A percentile compares a stretch with the other conserved stretches of the same genome.
These are phyloP conservation scores for Kurtzmaniella cleridarum DNA, from an alignment of 805 yeast genomes.

Conservation along the genomic window DNA sequence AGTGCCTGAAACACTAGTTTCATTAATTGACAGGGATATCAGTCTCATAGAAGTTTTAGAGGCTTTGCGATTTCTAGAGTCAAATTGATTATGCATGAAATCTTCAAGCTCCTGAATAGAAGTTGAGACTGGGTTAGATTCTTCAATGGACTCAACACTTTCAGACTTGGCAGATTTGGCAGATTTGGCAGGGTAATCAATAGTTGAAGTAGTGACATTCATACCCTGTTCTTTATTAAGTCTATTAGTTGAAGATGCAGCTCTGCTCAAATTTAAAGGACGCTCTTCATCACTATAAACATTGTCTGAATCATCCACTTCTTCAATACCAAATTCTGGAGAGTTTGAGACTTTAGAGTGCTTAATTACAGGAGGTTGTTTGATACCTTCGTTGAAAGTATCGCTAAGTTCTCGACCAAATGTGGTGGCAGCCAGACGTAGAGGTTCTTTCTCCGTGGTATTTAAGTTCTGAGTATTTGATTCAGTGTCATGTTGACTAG, in stretches of 20 bases:
- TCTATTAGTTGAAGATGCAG: constrained; percentile 1
- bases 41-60: no score
- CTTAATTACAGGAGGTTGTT: no score
- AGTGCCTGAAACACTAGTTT: constrained; percentile 5
- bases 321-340: constrained; percentile 35
- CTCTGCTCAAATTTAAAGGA: neutral
- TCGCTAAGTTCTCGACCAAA: neutral
- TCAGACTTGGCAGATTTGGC: constrained; percentile 4
- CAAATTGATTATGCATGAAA: constrained; percentile 31
- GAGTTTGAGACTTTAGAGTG: constrained; percentile 5
- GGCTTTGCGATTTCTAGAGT: neutral
- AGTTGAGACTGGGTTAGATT: constrained; percentile 18
- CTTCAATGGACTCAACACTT: constrained; percentile 12
- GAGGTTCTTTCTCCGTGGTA: neutral
- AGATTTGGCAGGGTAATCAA: neutral
- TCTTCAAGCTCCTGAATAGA: constrained; percentile 38
- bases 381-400: neutral
- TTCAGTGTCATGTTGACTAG: neutral
- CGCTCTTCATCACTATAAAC: constrained; percentile 17
- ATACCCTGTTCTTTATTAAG: constrained; percentile 5
- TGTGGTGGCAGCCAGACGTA: no score
- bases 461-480: neutral
- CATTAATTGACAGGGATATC: constrained; percentile 3
- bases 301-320: constrained; percentile 12
- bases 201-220: constrained; percentile 3